Conservation (phyloP, 2,329 filamentous ascomycete genomes). For the Leptoxyphium fumago region DNA sequence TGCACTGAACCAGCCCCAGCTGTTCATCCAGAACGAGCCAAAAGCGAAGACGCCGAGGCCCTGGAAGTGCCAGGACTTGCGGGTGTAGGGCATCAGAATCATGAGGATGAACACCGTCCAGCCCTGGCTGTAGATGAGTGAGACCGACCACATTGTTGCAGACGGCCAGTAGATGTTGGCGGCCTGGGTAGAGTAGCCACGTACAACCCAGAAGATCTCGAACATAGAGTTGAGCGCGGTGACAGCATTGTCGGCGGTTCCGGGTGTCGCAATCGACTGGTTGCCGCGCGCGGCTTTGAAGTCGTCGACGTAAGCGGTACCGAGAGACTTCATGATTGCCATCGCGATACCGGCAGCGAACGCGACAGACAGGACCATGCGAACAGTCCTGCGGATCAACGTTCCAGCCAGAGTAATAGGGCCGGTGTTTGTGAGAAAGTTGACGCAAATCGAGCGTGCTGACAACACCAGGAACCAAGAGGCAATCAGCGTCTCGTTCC, state of each 20-base stretch:
- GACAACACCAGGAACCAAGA: conserved; percentile 33
- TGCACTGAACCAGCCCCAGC: conserved; percentile 18
- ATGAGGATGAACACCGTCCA: conserved; percentile 35
- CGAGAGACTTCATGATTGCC: conserved; percentile 21
- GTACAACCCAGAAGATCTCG: conserved; percentile 32
- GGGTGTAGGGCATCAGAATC: conserved; percentile 31
- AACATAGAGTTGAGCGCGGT: conserved; percentile 33
- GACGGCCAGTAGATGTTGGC: conserved; percentile 30
- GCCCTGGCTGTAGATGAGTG: conserved; percentile 31
- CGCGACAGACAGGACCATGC: conserved; percentile 28
- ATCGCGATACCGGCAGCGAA: conserved; percentile 26
- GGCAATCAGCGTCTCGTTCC: conserved; percentile 32
- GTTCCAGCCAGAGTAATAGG: conserved; percentile 24
- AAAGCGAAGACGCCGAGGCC: conserved; percentile 13
- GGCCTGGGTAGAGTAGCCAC: conserved; percentile 24
- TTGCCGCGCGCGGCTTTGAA: conserved; percentile 27
- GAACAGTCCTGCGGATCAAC: conserved; percentile 27
- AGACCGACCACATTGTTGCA: conserved; percentile 31
- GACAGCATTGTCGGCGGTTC: conserved; percentile 23
- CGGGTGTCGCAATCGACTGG: conserved; percentile 17
- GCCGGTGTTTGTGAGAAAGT: conserved; percentile 25
- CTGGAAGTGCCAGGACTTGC: conserved; percentile 27
- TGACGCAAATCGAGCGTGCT: conserved; percentile 27
- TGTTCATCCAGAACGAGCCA: conserved; percentile 17
- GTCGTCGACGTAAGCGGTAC: conserved; percentile 21